These are phyloP conservation scores for Themeda triandra DNA, from an alignment of 176 grass and related monocot species.

Conservation along the genomic window DNA sequence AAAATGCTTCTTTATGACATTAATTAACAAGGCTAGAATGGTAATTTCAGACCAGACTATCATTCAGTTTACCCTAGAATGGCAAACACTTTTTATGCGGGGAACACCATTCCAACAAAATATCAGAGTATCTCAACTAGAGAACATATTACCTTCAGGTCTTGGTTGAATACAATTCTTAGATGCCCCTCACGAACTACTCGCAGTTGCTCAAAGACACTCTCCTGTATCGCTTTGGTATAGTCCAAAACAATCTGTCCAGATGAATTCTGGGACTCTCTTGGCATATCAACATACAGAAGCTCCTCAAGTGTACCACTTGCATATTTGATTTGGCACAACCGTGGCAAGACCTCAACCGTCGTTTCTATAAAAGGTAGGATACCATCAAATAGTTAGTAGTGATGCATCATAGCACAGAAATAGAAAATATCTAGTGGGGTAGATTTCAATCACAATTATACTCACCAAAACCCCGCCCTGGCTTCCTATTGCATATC, in stretches of 20 bases:
- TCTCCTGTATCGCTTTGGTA: conserved; percentile 95
- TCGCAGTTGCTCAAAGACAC: conserved; percentile 90
- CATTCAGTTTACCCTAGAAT: background rate
- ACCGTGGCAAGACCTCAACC: conserved; percentile 87
- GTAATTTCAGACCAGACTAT: background rate
- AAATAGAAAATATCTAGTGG: background rate
- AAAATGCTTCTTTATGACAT: background rate
- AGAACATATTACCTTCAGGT: conserved; percentile 76
- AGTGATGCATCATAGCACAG: background rate
- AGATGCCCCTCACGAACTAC: conserved; percentile 96
- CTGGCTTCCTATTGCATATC: conserved; percentile 89
- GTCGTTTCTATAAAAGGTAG: conserved; percentile 74
- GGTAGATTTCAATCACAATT: background rate
- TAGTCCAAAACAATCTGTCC: conserved; percentile 98
- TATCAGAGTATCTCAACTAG: background rate
- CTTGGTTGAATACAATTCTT: conserved; percentile 95
- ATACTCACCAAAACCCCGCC: conserved; percentile 89
- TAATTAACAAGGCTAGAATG: background rate
- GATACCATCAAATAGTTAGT: background rate
- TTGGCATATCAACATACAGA: conserved; percentile 95
- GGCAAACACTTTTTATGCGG: background rate
- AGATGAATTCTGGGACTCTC: conserved; percentile 81
- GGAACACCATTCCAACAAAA: background rate
- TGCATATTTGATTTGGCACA: conserved; percentile 98
- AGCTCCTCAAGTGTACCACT: conserved; percentile 96